phyloP scores from a whole-genome alignment of 2,329 filamentous ascomycete genomes.

The Colletotrichum plurivorum region DNA sequence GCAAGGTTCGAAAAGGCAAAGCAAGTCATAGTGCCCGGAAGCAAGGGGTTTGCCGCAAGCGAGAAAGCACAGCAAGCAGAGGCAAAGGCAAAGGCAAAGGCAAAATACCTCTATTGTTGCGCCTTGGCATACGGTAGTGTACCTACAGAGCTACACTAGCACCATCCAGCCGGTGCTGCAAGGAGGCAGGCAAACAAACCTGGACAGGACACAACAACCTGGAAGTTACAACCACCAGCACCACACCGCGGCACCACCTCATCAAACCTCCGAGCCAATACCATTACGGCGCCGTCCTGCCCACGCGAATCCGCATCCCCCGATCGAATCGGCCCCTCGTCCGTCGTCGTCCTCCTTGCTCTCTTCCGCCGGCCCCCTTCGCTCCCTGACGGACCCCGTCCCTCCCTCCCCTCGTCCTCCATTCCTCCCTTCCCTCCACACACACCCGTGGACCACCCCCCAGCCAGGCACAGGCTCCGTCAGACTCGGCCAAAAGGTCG shows the following conservation, averaged over 20 bases:
- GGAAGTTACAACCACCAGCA: background rate
- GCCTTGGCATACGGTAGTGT: too few relatives aligned
- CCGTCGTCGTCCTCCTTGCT: slow-evolving; percentile 32
- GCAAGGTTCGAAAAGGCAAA: slow-evolving; percentile 23
- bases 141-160: too few relatives aligned
- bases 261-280: slow-evolving; percentile 34
- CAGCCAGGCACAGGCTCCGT: slow-evolving; percentile 5
- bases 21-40: slow-evolving; percentile 30
- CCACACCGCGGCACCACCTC: slow-evolving; percentile 19
- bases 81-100: background rate
- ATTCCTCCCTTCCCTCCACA: slow-evolving; percentile 5
- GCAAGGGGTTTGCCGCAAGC: slow-evolving; percentile 25
- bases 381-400: slow-evolving; percentile 25
- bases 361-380: slow-evolving; percentile 11
- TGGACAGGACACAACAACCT: background rate
- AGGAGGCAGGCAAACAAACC: slow-evolving; percentile 6
- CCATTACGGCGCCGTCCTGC: slow-evolving; percentile 10
- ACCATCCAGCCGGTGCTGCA: slow-evolving; percentile 2
- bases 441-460: background rate
- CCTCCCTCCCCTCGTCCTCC: slow-evolving; percentile 3
- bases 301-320: slow-evolving; percentile 17
- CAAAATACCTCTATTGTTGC: background rate
- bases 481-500: slow-evolving; percentile 8
- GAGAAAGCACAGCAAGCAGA: slow-evolving; percentile 10
- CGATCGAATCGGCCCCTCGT: slow-evolving; percentile 34